A percentile compares a stretch with the other conserved stretches of the same genome.
These are phyloP conservation scores for Colletotrichum sp. DNA, from an alignment of 2,329 filamentous ascomycete genomes.

Conservation along the genomic window DNA sequence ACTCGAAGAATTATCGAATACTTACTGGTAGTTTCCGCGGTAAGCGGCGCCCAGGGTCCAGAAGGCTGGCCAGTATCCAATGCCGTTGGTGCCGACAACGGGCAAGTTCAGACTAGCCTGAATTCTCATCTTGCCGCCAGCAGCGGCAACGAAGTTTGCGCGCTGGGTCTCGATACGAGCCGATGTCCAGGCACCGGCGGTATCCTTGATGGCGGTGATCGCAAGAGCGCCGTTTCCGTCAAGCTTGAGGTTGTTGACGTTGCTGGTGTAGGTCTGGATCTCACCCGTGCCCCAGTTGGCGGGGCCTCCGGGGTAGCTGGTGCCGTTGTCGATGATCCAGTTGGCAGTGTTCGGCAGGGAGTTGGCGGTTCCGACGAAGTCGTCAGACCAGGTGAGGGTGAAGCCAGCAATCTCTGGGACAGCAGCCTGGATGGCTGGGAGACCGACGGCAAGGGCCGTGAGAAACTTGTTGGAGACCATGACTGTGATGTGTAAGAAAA, in stretches of 20 bases:
- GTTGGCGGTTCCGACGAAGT: slow-evolving; percentile 36
- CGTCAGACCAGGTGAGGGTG: slow-evolving; percentile 32
- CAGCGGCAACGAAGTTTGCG: slow-evolving; percentile 37
- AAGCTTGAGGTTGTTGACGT: slow-evolving; percentile 47
- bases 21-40: slow-evolving; percentile 36
- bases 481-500: not conserved
- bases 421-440: slow-evolving; percentile 7
- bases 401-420: slow-evolving; percentile 24
- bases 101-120: slow-evolving; percentile 42
- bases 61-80: slow-evolving; percentile 48
- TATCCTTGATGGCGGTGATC: slow-evolving; percentile 47
- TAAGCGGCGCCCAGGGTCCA: slow-evolving; percentile 47
- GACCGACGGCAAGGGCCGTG: not conserved
- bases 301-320: slow-evolving; percentile 49
- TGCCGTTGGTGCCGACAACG: slow-evolving; percentile 42
- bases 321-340: slow-evolving; percentile 50
- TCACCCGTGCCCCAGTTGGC: slow-evolving; percentile 55
- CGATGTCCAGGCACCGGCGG: slow-evolving; percentile 46
- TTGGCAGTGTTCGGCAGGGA: slow-evolving; percentile 40
- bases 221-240: slow-evolving; percentile 52
- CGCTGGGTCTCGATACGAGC: slow-evolving; percentile 44
- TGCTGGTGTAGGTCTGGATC: slow-evolving; percentile 49
- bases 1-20: not conserved
- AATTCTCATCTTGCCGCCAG: slow-evolving; percentile 40
- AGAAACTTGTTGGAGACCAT: slow-evolving; percentile 1